Base-by-base conservation (phyloP, 495 filamentous ascomycete species). In the Ramalina intermedia region DNA sequence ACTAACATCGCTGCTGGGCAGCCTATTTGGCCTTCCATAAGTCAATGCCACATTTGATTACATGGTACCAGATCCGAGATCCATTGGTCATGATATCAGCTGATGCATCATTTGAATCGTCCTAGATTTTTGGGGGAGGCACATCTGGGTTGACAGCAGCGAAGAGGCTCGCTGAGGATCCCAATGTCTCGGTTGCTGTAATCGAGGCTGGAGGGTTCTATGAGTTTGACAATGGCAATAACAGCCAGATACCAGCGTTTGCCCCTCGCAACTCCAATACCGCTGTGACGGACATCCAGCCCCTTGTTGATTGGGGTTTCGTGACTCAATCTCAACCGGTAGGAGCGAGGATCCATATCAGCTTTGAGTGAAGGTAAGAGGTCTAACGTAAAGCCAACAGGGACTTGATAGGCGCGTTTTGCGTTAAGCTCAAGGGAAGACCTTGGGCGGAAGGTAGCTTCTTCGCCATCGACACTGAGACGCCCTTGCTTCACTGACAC, bases 141-240 rank as follows among this genome's bases (percentile, higher is more conserved):
- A 78, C 64, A 0, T 67, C 69, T 1, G 76, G 76, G 1, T 58
- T 67, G 6, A 58, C 64, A 1, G 48, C 78, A 2, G 76, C 74
- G 2, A 61, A 60, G 1, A 63, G 76, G 6, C 60, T 79, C 1
- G 65, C 66, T 1, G 60, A 69, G 47, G 47, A 60, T 18, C 47
- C 55, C 0, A 59, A 50, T 13, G 47, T 59, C 20, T 55, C 46
- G 1, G 68, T 75, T 2, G 70, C 68, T 0, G 57, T 80, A 8
- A 57, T 81, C 14, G 78, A 81, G 60, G 76, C 75, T 1, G 76
- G 78, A 4, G 65, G 66, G 0, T 63, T 69, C 47, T 80, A 79
- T 46, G 68, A 80, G 54, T 29, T 64, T 6, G 63, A 68, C 57
- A 58, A 66, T 53, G 55, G 71, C 46, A 61, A 76, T 49, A 55